Evolutionary conservation across 495 filamentous ascomycete species (phyloP), one percentile per base, ranked within the genome.

Genomic region (Tirmania nivea): DNA sequence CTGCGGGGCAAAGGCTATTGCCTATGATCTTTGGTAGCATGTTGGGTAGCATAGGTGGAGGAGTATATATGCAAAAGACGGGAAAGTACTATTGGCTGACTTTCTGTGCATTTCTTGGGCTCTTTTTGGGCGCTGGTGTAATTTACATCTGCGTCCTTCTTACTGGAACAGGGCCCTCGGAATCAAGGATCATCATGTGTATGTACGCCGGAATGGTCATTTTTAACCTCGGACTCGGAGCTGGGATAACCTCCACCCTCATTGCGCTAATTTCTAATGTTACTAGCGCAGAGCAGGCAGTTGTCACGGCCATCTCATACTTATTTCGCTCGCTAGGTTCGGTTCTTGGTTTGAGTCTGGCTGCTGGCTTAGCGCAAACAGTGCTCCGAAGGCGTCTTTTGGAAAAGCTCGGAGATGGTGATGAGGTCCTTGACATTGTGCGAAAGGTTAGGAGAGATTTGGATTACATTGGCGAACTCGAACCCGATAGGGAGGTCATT

Each of bases 321-420:
- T 75, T 92, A 2, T 94, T 94, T 72, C 79, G 86, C 4, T 80
- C 81, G 5, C 69, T 92, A 10, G 86, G 86, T n/a, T 79, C 77
- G 4, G 79, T 85, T 9, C 73, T 84, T 17, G 84, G 85, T 9
- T 65, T 92, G 37, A 80, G 80, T 20, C 62, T 84, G 21, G 73
- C 77, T 12, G 75, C 83, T 0, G 86, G 81, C 2, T 72, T 86
- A 14, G 73, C 86, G 16, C 86, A 94, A 63, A 79, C 83, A 56
- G 69, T 70, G 10, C 69, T 94, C 20, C 73, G 83, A 6, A 66
- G 62, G 2, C 69, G 74, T 35, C 68, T 92, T n/a, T 65, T 67
- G 19, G 65, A 62, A 12, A 68, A 61, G 2, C 64, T 89, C 35
- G 71, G 69, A 55, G 78, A n/a, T n/a, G n/a, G 73, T 31, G 75